Evolutionary conservation across 352 stramenopile genomes (phyloP).

Genomic region (Thraustochytrium sp.): DNA sequence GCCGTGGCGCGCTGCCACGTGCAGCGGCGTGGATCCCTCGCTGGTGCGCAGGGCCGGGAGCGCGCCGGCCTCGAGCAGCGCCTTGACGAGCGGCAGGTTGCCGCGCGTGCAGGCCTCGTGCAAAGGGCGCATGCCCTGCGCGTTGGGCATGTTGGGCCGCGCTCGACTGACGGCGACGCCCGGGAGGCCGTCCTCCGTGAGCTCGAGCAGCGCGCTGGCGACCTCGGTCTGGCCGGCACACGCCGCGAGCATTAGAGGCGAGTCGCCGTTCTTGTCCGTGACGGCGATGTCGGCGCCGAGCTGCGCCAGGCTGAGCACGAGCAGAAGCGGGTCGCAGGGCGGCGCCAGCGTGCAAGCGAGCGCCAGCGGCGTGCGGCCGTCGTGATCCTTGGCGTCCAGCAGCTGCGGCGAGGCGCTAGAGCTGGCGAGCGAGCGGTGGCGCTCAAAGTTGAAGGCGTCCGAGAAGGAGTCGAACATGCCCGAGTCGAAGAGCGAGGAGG

Average conservation of each 20-base stretch:
- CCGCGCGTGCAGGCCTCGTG: not conserved
- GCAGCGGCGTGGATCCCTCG: not conserved
- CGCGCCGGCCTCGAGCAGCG: conserved; percentile 16
- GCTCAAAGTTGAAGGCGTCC: not conserved
- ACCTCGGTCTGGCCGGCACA: not conserved
- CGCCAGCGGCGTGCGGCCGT: conserved; percentile 26
- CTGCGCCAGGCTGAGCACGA: not conserved
- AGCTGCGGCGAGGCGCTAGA: too few species aligned
- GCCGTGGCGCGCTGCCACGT: not conserved
- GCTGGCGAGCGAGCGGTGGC: not conserved
- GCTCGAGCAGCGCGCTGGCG: not conserved
- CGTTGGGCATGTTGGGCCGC: conserved; percentile 18
- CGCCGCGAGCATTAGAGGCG: not conserved
- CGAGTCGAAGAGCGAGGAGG: not conserved
- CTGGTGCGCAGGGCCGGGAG: not conserved
- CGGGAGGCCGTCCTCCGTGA: conserved; percentile 15
- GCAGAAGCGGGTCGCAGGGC: not conserved
- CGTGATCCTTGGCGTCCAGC: not conserved
- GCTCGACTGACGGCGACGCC: not conserved
- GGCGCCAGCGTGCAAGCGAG: not conserved
- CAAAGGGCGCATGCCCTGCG: not conserved
- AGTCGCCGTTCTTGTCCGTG: not conserved
- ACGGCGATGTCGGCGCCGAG: not conserved
- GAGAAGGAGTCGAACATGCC: not conserved
- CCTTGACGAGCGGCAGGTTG: not conserved